Evolutionary conservation across 2,329 filamentous ascomycete genomes (phyloP).

Genomic region (Botrytis cinerea): DNA sequence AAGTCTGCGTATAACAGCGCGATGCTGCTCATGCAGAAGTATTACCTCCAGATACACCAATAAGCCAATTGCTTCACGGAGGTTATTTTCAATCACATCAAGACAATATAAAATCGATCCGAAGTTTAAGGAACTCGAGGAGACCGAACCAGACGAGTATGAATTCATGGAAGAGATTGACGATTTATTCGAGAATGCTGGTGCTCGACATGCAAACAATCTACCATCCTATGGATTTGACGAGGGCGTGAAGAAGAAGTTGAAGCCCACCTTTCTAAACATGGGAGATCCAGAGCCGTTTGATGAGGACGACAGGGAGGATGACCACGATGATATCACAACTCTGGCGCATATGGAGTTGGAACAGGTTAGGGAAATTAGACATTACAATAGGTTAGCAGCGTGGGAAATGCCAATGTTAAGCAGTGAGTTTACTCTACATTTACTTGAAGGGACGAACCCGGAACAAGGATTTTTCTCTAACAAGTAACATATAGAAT

Average conservation of each 20-base stretch:
- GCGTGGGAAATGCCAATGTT: conserved; percentile 97
- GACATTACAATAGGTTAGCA: conserved; percentile 82
- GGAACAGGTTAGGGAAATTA: conserved; percentile 82
- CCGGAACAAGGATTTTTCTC: conserved; percentile 18
- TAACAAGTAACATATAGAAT: conserved; percentile 55
- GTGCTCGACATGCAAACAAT: conserved; percentile 11
- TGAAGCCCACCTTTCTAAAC: conserved; percentile 42
- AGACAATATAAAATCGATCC: conserved; percentile 26
- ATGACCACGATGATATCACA: conserved; percentile 81
- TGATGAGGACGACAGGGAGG: conserved; percentile 49
- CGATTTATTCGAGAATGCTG: conserved; percentile 19
- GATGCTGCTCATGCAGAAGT: conserved; percentile 34
- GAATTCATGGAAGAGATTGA: conserved; percentile 21
- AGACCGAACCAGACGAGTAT: conserved; percentile 22
- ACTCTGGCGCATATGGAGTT: conserved; percentile 82
- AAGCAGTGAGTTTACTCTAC: conserved; percentile 62
- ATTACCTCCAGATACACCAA: conserved; percentile 25
- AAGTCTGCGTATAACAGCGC: conserved; percentile 36
- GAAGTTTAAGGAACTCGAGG: conserved; percentile 25
- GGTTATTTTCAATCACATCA: conserved; percentile 35
- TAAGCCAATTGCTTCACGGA: conserved; percentile 32
- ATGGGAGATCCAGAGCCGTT: conserved; percentile 39
- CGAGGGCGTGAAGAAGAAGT: conserved; percentile 29
- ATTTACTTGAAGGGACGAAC: neutral
- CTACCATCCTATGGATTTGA: conserved; percentile 20